phyloP scores from a whole-genome alignment of 2,329 filamentous ascomycete species.

The Xylariaceae sp. region DNA sequence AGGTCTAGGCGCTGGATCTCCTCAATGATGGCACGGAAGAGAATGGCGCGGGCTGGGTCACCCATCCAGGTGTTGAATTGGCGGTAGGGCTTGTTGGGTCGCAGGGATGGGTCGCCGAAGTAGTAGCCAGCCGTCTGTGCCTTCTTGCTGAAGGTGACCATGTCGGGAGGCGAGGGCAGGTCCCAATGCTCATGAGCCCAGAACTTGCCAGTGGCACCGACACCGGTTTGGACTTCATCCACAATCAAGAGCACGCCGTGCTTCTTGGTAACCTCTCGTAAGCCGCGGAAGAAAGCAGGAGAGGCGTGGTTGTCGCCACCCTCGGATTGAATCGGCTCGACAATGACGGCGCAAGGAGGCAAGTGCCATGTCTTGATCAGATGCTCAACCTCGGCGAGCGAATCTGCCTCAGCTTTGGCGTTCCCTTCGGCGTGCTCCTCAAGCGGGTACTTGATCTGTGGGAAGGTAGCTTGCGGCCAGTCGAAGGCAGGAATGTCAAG shows the following conservation, averaged over 20 bases:
- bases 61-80: conserved; percentile 99
- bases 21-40: conserved; percentile 81
- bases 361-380: conserved; percentile 75
- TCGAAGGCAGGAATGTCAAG: conserved; percentile 92
- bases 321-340: conserved; percentile 92
- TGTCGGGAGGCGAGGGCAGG: conserved; percentile 74
- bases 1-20: conserved; percentile 74
- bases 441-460: conserved; percentile 79
- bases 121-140: conserved; percentile 92
- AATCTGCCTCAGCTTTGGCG: conserved; percentile 72
- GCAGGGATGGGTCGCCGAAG: conserved; percentile 73
- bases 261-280: conserved; percentile 74
- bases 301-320: conserved; percentile 93
- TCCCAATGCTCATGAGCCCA: conserved; percentile 97
- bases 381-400: conserved; percentile 77
- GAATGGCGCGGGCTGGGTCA: conserved; percentile 76
- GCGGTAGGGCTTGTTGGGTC: conserved; percentile 89
- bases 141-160: conserved; percentile 95
- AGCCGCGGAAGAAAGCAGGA: conserved; percentile 78
- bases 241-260: conserved; percentile 82
- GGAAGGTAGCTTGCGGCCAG: conserved; percentile 90
- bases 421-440: conserved; percentile 78
- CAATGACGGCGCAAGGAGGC: conserved; percentile 74
- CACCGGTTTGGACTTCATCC: conserved; percentile 90
- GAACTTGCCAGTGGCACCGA: conserved; percentile 90